Evolutionary conservation across 805 yeast species (phyloP).

Genomic region (Komagataella mondaviorum): DNA sequence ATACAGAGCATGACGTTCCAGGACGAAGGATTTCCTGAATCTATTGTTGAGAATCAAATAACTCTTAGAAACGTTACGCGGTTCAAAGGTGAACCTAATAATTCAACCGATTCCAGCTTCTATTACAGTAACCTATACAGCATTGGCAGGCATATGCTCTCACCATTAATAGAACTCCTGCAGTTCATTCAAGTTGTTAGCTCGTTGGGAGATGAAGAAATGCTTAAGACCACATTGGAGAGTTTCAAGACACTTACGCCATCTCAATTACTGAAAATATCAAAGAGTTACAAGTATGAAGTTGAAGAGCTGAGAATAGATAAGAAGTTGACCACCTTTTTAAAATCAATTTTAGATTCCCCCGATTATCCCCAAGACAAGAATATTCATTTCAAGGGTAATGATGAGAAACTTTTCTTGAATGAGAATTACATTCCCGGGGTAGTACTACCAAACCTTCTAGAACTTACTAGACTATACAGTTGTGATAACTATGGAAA

Average conservation of each 20-base stretch:
- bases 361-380: conserved; percentile 4
- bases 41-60: conserved; percentile 10
- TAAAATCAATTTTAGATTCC: conserved; percentile 18
- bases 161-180: conserved; percentile 63
- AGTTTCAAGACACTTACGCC: conserved; percentile 50
- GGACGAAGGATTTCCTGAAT: conserved; percentile 19
- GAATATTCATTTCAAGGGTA: conserved; percentile 9
- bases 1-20: conserved; percentile 12
- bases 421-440: conserved; percentile 41
- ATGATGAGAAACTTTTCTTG: conserved; percentile 22
- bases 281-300: conserved; percentile 74
- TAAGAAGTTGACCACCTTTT: conserved; percentile 29
- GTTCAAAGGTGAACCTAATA: conserved; percentile 14
- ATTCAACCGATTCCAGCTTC: conserved; percentile 39
- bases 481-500: conserved; percentile 62
- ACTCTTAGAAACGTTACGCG: conserved; percentile 15
- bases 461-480: conserved; percentile 62
- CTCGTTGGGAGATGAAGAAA: conserved; percentile 50
- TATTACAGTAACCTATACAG: conserved; percentile 52
- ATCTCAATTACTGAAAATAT: conserved; percentile 53
- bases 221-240: conserved; percentile 37
- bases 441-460: conserved; percentile 55
- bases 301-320: conserved; percentile 63
- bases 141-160: conserved; percentile 53
- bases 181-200: conserved; percentile 89